Evolutionary conservation across 805 yeast genomes (phyloP).

Genomic region (Kazachstania bromeliacearum): DNA sequence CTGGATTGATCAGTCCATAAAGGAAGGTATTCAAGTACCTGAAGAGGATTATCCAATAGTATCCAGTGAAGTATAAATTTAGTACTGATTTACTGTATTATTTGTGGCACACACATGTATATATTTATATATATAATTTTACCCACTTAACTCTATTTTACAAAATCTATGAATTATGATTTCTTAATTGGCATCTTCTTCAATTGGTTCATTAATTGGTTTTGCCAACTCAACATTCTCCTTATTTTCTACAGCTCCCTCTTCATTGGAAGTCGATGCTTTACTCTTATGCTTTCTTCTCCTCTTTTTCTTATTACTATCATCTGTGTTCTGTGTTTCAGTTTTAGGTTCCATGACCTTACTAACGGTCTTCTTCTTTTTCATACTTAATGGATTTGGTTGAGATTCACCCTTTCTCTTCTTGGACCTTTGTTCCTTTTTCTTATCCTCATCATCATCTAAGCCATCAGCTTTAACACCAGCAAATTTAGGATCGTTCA

Average conservation of each 20-base stretch:
- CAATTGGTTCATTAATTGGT: neutral
- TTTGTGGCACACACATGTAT: too few species aligned
- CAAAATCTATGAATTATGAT: too few species aligned
- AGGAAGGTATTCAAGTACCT: conserved; percentile 24
- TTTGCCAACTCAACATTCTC: neutral
- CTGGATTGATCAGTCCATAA: conserved; percentile 33
- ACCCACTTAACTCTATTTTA: too few species aligned
- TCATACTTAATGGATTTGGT: conserved; percentile 86
- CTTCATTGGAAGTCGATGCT: neutral
- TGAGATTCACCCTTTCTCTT: conserved; percentile 63
- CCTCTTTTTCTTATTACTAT: conserved; percentile 9
- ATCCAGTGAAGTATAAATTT: too few species aligned
- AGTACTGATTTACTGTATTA: too few species aligned
- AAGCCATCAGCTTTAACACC: conserved; percentile 32
- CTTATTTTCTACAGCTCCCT: conserved; percentile 1
- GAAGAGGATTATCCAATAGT: conserved; percentile 26
- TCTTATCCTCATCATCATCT: conserved; percentile 11
- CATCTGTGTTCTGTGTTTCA: conserved; percentile 1
- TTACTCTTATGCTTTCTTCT: conserved; percentile 18
- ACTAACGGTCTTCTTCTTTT: conserved; percentile 46
- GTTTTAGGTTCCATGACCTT: neutral
- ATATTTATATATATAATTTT: too few species aligned
- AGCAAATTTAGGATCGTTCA: conserved; percentile 52
- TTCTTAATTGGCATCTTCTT: too few species aligned
- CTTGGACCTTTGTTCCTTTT: conserved; percentile 41